These are phyloP conservation scores for Daldinia eschscholtzii DNA, from an alignment of 2,329 filamentous ascomycete genomes.

Conservation along the genomic window DNA sequence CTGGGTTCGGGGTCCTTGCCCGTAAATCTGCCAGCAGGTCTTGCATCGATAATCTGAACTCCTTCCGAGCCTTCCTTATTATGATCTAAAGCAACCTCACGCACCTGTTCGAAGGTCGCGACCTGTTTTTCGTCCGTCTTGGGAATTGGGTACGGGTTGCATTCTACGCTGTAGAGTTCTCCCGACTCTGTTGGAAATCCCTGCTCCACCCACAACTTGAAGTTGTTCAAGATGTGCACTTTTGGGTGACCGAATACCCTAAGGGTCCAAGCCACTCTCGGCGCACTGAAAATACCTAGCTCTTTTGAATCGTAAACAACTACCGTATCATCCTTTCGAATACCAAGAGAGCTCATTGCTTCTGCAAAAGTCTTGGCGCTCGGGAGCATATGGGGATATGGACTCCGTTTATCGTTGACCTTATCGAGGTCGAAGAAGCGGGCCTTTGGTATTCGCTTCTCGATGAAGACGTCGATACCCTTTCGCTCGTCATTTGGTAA, in stretches of 20 bases:
- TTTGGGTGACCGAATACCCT: slow-evolving; percentile 88
- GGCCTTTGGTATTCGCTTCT: slow-evolving; percentile 86
- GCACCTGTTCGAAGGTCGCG: slow-evolving; percentile 84
- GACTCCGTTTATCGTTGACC: slow-evolving; percentile 86
- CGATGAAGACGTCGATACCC: slow-evolving; percentile 83
- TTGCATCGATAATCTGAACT: slow-evolving; percentile 89
- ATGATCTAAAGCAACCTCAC: slow-evolving; percentile 78
- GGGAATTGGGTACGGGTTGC: slow-evolving; percentile 73
- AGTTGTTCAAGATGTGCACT: slow-evolving; percentile 96
- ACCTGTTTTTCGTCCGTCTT: slow-evolving; percentile 74
- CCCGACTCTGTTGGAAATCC: slow-evolving; percentile 87
- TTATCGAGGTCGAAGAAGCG: slow-evolving; percentile 97
- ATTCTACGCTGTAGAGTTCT: slow-evolving; percentile 75
- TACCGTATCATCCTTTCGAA: slow-evolving; percentile 86
- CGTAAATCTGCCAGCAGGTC: slow-evolving; percentile 82
- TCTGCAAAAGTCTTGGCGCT: slow-evolving; percentile 82
- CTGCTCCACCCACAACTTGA: slow-evolving; percentile 90
- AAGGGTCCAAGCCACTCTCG: slow-evolving; percentile 93
- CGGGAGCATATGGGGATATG: slow-evolving; percentile 97
- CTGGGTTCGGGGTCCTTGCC: slow-evolving; percentile 89
- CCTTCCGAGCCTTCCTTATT: slow-evolving; percentile 87
- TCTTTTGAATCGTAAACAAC: slow-evolving; percentile 96
- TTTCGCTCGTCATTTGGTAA: slow-evolving; percentile 90
- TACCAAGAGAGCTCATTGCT: slow-evolving; percentile 90
- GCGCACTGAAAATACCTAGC: slow-evolving; percentile 92